phyloP scores from a whole-genome alignment of 192 early-diverging fungal genomes.

The Kappamyces sp. region DNA sequence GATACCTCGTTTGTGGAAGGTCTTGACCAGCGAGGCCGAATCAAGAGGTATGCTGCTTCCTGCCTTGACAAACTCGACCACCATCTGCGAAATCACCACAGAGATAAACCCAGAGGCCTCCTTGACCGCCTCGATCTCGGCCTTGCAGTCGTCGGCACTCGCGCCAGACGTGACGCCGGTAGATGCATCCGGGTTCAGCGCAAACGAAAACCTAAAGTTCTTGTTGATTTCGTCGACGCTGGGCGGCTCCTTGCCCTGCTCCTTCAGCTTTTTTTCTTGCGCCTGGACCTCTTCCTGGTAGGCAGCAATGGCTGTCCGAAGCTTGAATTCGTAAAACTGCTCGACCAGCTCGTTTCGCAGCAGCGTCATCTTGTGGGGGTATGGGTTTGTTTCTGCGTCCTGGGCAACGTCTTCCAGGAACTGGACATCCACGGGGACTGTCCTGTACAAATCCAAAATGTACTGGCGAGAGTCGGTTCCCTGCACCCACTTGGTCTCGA shows the following conservation, averaged over 20 bases:
- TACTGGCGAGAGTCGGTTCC: conserved; percentile 91
- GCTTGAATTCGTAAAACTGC: conserved; percentile 75
- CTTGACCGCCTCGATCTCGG: conserved; percentile 23
- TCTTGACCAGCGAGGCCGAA: conserved; percentile 65
- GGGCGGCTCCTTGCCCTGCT: conserved; percentile 16
- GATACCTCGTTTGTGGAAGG: conserved; percentile 90
- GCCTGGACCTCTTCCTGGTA: conserved; percentile 14
- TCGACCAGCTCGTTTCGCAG: conserved; percentile 84
- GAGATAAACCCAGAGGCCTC: conserved; percentile 19
- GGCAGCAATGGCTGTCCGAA: conserved; percentile 44
- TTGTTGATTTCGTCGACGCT: conserved; percentile 6
- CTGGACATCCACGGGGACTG: conserved; percentile 84
- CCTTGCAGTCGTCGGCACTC: conserved; percentile 20
- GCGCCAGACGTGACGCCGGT: conserved; percentile 15
- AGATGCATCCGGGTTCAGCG: conserved; percentile 13
- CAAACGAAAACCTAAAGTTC: conserved; percentile 13
- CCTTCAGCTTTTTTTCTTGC: conserved; percentile 29
- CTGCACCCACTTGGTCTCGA: conserved; percentile 87
- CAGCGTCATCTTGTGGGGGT: conserved; percentile 81
- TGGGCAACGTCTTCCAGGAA: conserved; percentile 61
- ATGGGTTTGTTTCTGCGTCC: conserved; percentile 49
- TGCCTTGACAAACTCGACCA: conserved; percentile 31
- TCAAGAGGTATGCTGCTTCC: conserved; percentile 58
- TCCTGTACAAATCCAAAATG: conserved; percentile 85
- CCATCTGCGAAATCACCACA: conserved; percentile 15